Evolutionary conservation across 257 asterid genomes (phyloP).

Genomic region (Echites panduratus): DNA sequence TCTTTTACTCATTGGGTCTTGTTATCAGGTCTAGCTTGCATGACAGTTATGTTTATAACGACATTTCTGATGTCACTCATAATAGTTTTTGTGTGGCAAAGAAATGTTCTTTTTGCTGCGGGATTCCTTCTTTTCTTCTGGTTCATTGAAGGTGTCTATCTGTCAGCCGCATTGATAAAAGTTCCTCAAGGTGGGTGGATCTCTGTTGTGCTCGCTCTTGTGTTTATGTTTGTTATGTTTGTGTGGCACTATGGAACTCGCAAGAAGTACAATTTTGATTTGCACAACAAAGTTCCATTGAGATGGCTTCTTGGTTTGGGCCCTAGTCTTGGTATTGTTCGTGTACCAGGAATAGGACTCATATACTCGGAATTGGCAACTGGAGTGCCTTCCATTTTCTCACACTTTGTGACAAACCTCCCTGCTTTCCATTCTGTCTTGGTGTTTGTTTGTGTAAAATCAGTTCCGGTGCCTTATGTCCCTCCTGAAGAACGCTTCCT

Average conservation of each 20-base stretch:
- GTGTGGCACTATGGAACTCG: constrained; percentile 96
- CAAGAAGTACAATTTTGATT: constrained; percentile 79
- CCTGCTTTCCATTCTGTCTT: constrained; percentile 89
- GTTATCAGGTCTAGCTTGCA: constrained; percentile 83
- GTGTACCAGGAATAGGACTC: constrained; percentile 95
- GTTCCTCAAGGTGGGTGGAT: constrained; percentile 97
- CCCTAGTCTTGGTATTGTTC: constrained; percentile 88
- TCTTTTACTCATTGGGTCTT: constrained; percentile 3
- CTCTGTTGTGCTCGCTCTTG: constrained; percentile 58
- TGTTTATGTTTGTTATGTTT: constrained; percentile 69
- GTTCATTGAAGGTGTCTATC: constrained; percentile 58
- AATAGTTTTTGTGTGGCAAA: constrained; percentile 80
- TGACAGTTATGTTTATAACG: constrained; percentile 88
- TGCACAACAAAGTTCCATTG: constrained; percentile 85
- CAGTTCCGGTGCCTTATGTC: constrained; percentile 78
- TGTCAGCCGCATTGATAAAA: constrained; percentile 55
- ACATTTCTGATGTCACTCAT: constrained; percentile 89
- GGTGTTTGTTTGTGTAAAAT: constrained; percentile 88
- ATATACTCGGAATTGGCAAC: constrained; percentile 89
- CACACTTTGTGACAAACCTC: constrained; percentile 87
- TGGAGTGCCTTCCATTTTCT: constrained; percentile 86
- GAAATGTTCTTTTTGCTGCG: constrained; percentile 40
- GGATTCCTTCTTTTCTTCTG: constrained; percentile 64
- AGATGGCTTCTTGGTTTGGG: constrained; percentile 88
- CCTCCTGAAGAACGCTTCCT: constrained; percentile 86